A percentile compares a stretch with the other conserved stretches of the same genome.
Evolutionary conservation across 1,284 basidiomycete genomes (phyloP).

Genomic region (Phylloboletellus chloephorus): DNA sequence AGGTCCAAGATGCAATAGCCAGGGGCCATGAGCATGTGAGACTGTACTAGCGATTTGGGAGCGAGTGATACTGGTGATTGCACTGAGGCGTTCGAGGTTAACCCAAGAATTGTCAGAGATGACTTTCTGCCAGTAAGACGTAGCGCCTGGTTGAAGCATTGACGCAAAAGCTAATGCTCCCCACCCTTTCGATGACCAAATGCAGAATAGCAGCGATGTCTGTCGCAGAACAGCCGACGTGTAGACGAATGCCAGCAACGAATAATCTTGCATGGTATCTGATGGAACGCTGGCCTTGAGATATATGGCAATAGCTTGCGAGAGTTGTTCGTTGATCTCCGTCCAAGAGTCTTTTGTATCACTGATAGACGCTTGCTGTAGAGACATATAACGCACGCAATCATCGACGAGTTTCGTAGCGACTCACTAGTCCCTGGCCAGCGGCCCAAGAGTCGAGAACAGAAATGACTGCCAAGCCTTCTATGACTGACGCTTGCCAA

Average conservation of each 20-base stretch:
- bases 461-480: conserved; percentile 73
- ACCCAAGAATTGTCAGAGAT: conserved; percentile 40
- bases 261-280: conserved; percentile 53
- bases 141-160: conserved; percentile 62
- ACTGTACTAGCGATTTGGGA: conserved; percentile 60
- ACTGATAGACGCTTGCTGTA: conserved; percentile 46
- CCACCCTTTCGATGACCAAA: conserved; percentile 87
- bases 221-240: conserved; percentile 63
- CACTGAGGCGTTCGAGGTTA: conserved; percentile 55
- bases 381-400: conserved; percentile 21
- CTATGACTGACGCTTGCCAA: conserved; percentile 85
- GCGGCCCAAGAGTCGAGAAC: conserved; percentile 82
- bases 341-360: conserved; percentile 59
- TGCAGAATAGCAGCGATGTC: conserved; percentile 60
- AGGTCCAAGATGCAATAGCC: conserved; percentile 75
- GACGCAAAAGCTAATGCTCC: conserved; percentile 73
- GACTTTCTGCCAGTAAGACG: conserved; percentile 48
- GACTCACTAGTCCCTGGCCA: conserved; percentile 62
- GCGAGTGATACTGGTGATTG: conserved; percentile 64
- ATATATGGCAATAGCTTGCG: conserved; percentile 61
- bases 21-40: conserved; percentile 74
- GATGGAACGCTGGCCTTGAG: conserved; percentile 48
- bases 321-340: conserved; percentile 63
- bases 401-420: background rate
- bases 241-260: conserved; percentile 63